These are phyloP conservation scores for Venturia carpophila DNA, from an alignment of 2,329 filamentous ascomycete species.

Conservation along the genomic window DNA sequence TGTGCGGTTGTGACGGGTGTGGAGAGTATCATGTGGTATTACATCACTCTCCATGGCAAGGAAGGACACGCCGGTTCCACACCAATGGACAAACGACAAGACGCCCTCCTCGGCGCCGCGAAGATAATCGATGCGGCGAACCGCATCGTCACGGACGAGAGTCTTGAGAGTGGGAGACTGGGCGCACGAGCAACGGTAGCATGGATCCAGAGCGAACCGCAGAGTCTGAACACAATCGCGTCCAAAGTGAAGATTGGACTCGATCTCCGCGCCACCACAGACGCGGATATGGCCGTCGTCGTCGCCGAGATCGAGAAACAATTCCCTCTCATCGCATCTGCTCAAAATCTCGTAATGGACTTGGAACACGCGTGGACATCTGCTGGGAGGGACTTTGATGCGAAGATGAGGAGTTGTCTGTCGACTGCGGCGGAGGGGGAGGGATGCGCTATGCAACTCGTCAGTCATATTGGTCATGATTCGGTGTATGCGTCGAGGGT, in stretches of 20 bases:
- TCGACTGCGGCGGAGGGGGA: slow-evolving; percentile 49
- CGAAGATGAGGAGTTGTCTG: slow-evolving; percentile 59
- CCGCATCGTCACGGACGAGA: slow-evolving; percentile 46
- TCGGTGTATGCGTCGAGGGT: slow-evolving; percentile 53
- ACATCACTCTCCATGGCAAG: slow-evolving; percentile 55
- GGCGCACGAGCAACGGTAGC: slow-evolving; percentile 61
- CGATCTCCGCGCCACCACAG: slow-evolving; percentile 55
- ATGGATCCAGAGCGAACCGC: slow-evolving; percentile 57
- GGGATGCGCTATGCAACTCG: slow-evolving; percentile 49
- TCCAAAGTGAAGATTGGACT: slow-evolving; percentile 59
- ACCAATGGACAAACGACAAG: slow-evolving; percentile 55
- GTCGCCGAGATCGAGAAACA: slow-evolving; percentile 32
- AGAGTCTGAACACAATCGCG: slow-evolving; percentile 66
- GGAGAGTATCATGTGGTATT: slow-evolving; percentile 69
- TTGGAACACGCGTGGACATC: slow-evolving; percentile 57
- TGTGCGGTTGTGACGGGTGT: slow-evolving; percentile 66
- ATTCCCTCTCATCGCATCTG: slow-evolving; percentile 44
- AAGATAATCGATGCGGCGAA: slow-evolving; percentile 61
- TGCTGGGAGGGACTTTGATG: slow-evolving; percentile 56
- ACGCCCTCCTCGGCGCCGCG: slow-evolving; percentile 59
- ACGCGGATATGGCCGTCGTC: slow-evolving; percentile 48
- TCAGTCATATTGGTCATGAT: slow-evolving; percentile 31
- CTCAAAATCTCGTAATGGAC: slow-evolving; percentile 45
- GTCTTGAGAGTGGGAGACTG: slow-evolving; percentile 31
- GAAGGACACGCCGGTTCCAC: slow-evolving; percentile 72